Conservation (phyloP, 2,329 filamentous ascomycete genomes). For the Periconia sp. region DNA sequence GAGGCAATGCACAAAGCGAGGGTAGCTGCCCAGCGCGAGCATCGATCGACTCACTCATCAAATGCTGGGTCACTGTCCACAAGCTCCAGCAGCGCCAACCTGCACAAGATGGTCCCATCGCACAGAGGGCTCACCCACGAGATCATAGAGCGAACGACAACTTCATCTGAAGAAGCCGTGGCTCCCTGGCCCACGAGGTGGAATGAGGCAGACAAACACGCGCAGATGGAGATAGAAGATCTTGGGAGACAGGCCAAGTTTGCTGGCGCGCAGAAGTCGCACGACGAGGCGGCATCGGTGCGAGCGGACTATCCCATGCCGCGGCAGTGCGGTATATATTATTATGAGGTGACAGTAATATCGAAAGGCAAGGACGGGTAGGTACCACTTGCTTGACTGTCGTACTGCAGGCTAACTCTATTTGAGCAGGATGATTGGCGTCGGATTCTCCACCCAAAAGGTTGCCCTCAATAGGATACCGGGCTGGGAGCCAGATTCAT, state of each 20-base stretch:
- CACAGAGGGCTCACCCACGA: conserved; percentile 84
- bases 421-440: conserved; percentile 54
- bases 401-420: conserved; percentile 23
- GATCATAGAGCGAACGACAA: conserved; percentile 76
- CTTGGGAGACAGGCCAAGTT: conserved; percentile 76
- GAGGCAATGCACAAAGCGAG: conserved; percentile 72
- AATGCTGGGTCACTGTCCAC: conserved; percentile 58
- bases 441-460: conserved; percentile 67
- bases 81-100: conserved; percentile 62
- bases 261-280: conserved; percentile 60
- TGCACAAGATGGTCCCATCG: conserved; percentile 67
- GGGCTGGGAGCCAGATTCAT: conserved; percentile 70
- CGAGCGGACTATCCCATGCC: conserved; percentile 88
- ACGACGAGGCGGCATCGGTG: conserved; percentile 80
- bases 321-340: conserved; percentile 89
- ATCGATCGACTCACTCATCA: conserved; percentile 51
- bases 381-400: conserved; percentile 42
- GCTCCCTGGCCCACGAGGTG: conserved; percentile 81
- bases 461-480: conserved; percentile 66
- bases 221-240: conserved; percentile 73
- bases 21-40: conserved; percentile 54
- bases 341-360: conserved; percentile 78
- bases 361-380: conserved; percentile 73
- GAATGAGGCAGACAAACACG: conserved; percentile 79
- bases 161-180: conserved; percentile 64